Evolutionary conservation across 1,139 yeast genomes (phyloP).

Genomic region (Protomyces inouyei): DNA sequence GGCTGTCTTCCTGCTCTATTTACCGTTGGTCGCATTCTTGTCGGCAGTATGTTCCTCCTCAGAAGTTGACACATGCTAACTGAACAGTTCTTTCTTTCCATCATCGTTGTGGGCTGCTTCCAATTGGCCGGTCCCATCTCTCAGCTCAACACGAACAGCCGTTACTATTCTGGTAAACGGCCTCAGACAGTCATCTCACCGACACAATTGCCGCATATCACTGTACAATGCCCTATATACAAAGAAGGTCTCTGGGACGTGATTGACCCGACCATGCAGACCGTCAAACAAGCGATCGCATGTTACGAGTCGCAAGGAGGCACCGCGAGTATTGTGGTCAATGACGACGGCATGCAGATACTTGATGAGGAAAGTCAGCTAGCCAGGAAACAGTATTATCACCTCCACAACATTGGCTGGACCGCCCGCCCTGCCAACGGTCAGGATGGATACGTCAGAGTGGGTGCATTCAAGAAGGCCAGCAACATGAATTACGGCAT

Average conservation of each 20-base stretch:
- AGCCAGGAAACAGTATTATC: constrained; percentile 26
- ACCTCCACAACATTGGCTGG: constrained; percentile 27
- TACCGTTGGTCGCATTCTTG: constrained; percentile 26
- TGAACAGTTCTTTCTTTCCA: constrained; percentile 13
- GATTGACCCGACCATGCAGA: constrained; percentile 28
- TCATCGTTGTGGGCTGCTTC: constrained; percentile 27
- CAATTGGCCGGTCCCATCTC: constrained; percentile 30
- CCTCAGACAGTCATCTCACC: not conserved
- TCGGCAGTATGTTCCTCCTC: constrained; percentile 11
- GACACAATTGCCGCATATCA: constrained; percentile 29
- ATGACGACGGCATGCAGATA: constrained; percentile 30
- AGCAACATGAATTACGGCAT: constrained; percentile 32
- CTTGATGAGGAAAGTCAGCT: constrained; percentile 5
- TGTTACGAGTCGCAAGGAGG: constrained; percentile 30
- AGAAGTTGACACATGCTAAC: constrained; percentile 25
- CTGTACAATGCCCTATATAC: constrained; percentile 31
- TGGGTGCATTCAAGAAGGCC: constrained; percentile 31
- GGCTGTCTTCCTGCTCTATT: constrained; percentile 23
- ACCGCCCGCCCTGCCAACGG: constrained; percentile 31
- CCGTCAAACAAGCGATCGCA: constrained; percentile 26
- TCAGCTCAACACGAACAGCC: constrained; percentile 29
- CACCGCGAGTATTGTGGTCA: constrained; percentile 28
- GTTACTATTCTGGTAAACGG: constrained; percentile 28
- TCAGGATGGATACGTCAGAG: constrained; percentile 25
- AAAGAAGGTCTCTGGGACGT: constrained; percentile 30